These are phyloP conservation scores for Citrus medica DNA, from an alignment of 345 rosid species.

Conservation along the genomic window DNA sequence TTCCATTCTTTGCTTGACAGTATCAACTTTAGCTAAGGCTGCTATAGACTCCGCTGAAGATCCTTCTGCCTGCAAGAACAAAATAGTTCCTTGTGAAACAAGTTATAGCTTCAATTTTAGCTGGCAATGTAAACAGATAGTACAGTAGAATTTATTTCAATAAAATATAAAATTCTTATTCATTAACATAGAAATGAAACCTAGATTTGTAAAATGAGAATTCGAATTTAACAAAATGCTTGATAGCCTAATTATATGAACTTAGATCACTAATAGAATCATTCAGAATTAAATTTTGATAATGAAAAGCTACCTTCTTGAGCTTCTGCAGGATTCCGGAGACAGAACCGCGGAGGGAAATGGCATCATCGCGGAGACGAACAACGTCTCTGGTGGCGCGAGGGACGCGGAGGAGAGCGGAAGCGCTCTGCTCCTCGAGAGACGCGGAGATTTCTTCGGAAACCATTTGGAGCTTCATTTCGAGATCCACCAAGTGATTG, in stretches of 20 bases:
- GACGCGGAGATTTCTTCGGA: slow-evolving; percentile 96
- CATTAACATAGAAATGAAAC: neutral
- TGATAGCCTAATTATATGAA: neutral
- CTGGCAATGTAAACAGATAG: neutral
- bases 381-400: slow-evolving; percentile 91
- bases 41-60: slow-evolving; percentile 90
- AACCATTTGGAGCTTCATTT: slow-evolving; percentile 98
- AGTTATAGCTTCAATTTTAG: neutral
- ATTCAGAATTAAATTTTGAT: neutral
- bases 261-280: neutral
- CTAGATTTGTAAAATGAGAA: neutral
- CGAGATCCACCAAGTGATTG: slow-evolving; percentile 90
- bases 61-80: slow-evolving; percentile 74
- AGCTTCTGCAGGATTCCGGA: slow-evolving; percentile 88
- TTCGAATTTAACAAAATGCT: neutral
- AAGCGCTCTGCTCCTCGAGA: slow-evolving; percentile 92
- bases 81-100: slow-evolving; percentile 4
- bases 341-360: slow-evolving; percentile 73
- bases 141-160: neutral
- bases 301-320: slow-evolving; percentile 50
- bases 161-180: neutral
- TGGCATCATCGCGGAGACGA: slow-evolving; percentile 91
- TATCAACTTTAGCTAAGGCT: slow-evolving; percentile 90
- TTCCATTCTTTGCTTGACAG: slow-evolving; percentile 97
- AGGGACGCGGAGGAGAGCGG: slow-evolving; percentile 90